Conservation (phyloP, 1,139 yeast species). For the Geotrichum armillariae region DNA sequence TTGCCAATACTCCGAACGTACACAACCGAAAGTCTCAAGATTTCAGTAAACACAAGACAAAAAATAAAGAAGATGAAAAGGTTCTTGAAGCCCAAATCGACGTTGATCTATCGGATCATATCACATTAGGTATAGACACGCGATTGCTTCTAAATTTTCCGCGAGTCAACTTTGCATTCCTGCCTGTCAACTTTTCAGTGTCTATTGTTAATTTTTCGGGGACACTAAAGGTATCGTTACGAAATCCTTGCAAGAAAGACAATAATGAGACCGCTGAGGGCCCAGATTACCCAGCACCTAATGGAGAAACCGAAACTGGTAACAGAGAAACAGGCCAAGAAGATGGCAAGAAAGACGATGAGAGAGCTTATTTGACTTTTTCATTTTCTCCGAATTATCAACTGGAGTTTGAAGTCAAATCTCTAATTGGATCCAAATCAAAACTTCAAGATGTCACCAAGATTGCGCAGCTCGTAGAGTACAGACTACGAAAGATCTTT, state of each 20-base stretch:
- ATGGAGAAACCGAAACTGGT: background rate
- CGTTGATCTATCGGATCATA: conserved; percentile 85
- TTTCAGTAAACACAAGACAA: background rate
- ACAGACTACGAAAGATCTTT: conserved; percentile 83
- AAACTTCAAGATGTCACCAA: conserved; percentile 93
- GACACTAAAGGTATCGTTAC: conserved; percentile 74
- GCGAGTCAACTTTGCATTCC: conserved; percentile 69
- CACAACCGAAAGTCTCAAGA: conserved; percentile 5
- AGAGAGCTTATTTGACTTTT: conserved; percentile 71
- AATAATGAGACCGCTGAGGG: conserved; percentile 21
- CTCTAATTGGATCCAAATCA: conserved; percentile 82
- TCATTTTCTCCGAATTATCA: conserved; percentile 90
- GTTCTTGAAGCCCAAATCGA: conserved; percentile 83
- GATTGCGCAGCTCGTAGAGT: conserved; percentile 79
- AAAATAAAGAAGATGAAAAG: conserved; percentile 29
- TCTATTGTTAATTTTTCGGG: conserved; percentile 94
- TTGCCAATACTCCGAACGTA: conserved; percentile 6
- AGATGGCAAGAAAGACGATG: conserved; percentile 11
- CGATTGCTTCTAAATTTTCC: conserved; percentile 81
- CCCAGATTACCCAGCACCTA: conserved; percentile 22
- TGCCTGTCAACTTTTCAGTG: conserved; percentile 81
- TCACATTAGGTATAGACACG: conserved; percentile 89
- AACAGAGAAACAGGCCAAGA: conserved; percentile 14
- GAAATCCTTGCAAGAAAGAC: conserved; percentile 37
- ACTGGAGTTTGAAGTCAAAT: conserved; percentile 80